Conservation (phyloP, 1,284 basidiomycete genomes). For the Entoloma clypeatum region DNA sequence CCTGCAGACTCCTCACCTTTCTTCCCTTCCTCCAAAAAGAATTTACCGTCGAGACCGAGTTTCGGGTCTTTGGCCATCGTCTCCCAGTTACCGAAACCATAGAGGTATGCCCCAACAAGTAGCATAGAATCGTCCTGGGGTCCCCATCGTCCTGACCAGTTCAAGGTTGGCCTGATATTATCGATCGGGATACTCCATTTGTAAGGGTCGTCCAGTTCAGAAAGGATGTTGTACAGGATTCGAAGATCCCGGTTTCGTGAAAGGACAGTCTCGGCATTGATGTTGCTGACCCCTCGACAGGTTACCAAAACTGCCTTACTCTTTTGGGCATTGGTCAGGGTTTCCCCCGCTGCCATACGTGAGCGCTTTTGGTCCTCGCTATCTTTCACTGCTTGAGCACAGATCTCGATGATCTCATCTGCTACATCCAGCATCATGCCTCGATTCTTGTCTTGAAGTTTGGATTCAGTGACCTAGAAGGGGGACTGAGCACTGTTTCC, state of each 20-base stretch:
- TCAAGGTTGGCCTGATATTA: conserved; percentile 88
- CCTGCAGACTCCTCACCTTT: conserved; percentile 79
- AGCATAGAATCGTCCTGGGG: conserved; percentile 91
- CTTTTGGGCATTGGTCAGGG: conserved; percentile 80
- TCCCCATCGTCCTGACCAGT: conserved; percentile 97
- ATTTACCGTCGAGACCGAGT: conserved; percentile 85
- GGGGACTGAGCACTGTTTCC: conserved; percentile 16
- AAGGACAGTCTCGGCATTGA: conserved; percentile 97
- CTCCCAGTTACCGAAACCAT: conserved; percentile 99
- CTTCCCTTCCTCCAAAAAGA: conserved; percentile 97
- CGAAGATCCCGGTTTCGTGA: conserved; percentile 88
- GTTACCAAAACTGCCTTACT: conserved; percentile 94
- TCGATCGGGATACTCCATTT: conserved; percentile 88
- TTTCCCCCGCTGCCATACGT: conserved; percentile 80
- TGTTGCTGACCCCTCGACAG: conserved; percentile 85
- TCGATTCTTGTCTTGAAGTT: conserved; percentile 92
- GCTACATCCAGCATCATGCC: conserved; percentile 88
- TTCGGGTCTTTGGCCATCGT: conserved; percentile 86
- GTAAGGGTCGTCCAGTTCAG: conserved; percentile 70
- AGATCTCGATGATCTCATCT: conserved; percentile 90
- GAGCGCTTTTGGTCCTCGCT: conserved; percentile 79
- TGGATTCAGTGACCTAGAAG: conserved; percentile 81
- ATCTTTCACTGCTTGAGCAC: conserved; percentile 79
- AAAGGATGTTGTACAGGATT: conserved; percentile 82
- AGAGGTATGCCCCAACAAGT: conserved; percentile 87